Evolutionary conservation across 495 filamentous ascomycete genomes (phyloP).

Genomic region (Sabuloglossum arenarium): DNA sequence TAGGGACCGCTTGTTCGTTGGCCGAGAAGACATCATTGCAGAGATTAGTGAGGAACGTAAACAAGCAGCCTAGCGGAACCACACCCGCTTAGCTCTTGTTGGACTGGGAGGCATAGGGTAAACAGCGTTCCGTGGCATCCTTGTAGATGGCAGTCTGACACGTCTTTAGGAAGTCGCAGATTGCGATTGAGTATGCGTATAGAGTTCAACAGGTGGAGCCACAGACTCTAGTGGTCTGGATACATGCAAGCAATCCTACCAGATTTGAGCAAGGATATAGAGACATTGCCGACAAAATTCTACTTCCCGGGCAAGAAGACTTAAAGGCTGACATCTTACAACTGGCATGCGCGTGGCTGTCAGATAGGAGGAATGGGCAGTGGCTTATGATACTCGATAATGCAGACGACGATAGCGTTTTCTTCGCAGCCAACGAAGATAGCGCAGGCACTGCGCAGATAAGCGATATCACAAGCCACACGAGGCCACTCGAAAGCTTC

Average conservation of each 20-base stretch:
- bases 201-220: conserved; percentile 15
- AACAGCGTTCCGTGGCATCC: conserved; percentile 1
- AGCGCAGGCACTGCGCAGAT: background rate
- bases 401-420: conserved; percentile 7
- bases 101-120: conserved; percentile 31
- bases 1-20: conserved; percentile 22
- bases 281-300: conserved; percentile 16
- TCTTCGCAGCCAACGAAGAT: background rate
- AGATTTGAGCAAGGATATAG: conserved; percentile 24
- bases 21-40: conserved; percentile 18
- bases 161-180: conserved; percentile 26
- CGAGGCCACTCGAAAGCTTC: conserved; percentile 2
- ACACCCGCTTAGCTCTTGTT: background rate
- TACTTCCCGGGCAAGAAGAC: conserved; percentile 4
- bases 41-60: conserved; percentile 14
- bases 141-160: background rate
- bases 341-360: conserved; percentile 3
- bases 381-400: conserved; percentile 9
- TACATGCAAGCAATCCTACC: conserved; percentile 17
- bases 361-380: background rate
- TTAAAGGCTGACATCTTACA: conserved; percentile 12
- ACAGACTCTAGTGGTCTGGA: conserved; percentile 24
- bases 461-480: background rate
- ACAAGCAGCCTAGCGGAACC: background rate
- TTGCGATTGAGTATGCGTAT: conserved; percentile 29